phyloP scores from a whole-genome alignment of 225 moss, liverwort and hornwort genomes.

The Antitrichia curtipendula region DNA sequence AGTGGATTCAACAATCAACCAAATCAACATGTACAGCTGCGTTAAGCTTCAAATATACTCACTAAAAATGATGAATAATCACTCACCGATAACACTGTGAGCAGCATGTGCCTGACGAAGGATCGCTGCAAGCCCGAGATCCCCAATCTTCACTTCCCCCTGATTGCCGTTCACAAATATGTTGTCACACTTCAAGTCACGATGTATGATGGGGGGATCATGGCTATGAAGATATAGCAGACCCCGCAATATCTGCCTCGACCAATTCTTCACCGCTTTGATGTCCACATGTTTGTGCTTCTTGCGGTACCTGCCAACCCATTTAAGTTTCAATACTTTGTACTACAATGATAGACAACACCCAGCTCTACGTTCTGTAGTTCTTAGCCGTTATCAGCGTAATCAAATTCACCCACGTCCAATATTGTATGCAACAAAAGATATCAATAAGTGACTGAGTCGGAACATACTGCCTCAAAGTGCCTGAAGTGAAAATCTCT shows the following conservation, averaged over 20 bases:
- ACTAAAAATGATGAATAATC: background rate
- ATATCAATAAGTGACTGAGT: background rate
- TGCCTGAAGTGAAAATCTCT: conserved; percentile 94
- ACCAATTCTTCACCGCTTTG: conserved; percentile 98
- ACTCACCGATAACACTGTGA: conserved; percentile 85
- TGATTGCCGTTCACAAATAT: conserved; percentile 97
- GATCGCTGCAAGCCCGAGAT: conserved; percentile 93
- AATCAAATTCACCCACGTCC: background rate
- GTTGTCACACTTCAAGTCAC: conserved; percentile 97
- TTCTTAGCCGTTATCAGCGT: background rate
- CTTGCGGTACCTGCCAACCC: conserved; percentile 62
- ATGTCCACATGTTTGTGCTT: conserved; percentile 94
- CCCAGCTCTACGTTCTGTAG: background rate
- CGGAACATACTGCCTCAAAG: conserved; percentile 54
- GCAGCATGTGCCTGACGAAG: conserved; percentile 92
- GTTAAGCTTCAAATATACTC: background rate
- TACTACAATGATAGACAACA: background rate
- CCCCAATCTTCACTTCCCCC: conserved; percentile 98
- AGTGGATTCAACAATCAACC: background rate
- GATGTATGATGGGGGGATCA: conserved; percentile 94
- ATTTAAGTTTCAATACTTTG: background rate
- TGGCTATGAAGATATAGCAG: conserved; percentile 93
- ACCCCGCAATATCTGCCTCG: conserved; percentile 85
- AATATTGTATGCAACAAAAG: background rate
- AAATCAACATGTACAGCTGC: background rate